Base-by-base conservation (phyloP, 805 yeast genomes). In the Schwanniomyces polymorphus region DNA sequence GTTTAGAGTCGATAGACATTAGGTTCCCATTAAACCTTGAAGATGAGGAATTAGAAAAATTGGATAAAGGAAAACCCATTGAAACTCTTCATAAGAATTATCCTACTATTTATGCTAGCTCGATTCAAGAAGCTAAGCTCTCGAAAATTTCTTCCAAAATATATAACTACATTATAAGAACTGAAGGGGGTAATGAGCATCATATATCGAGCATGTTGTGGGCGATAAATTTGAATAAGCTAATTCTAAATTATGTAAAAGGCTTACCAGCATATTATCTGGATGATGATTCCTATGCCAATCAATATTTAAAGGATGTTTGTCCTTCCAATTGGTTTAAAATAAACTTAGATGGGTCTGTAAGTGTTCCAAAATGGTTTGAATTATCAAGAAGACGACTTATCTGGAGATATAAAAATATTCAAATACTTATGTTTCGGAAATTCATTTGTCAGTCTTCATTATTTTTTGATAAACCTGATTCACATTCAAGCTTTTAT, bases 71-170 rank as follows among this genome's bases (percentile, higher is more conserved):
- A 44, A 45, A 52, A 27, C 50, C 47, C 25, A 28, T 48, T 25
- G 38, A 45, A 35, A 41, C 6, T 31, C 38, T 31, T 17, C 27
- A 3, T 35, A 38, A n/a, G 39, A 33, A 33, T 2, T 68, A 68
- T 47, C 85, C 86, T 28, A 81, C 87, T 0, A 63, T 81, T 4
- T 82, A 81, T 51, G 79, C 86, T 3, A 84, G 84, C 2, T 62
- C 79, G 57, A 80, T 82, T 43, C 76, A 75, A 50, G 85, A 80
- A 52, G 68, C 84, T 6, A 74, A 74, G 51, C 70, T 82, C 53
- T 74, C 82, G 0, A 59, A 71, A 27, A 57, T 75, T 27, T 73
- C 84, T 0, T 44, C 21, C 29, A 39, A 38, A 41, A 18, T 18
- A 6, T 33, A 18, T 12, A 38, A 26, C n/a, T 33, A 11, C 27